Conservation (phyloP, 2,329 filamentous ascomycete genomes). For the Blastomyces emzantsi region DNA sequence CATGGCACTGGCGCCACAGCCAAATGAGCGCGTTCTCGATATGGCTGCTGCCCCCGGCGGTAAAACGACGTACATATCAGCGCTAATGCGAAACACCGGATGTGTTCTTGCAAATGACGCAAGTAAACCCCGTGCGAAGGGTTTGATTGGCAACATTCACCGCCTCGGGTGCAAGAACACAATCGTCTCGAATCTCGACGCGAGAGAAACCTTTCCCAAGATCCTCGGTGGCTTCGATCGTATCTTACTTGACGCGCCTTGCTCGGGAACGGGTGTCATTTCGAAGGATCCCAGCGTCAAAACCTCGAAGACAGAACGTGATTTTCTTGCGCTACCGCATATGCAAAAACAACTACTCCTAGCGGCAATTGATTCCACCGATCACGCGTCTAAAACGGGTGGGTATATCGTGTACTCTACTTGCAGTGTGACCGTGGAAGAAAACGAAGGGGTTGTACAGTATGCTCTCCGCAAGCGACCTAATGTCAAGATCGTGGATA, state of each 20-base stretch:
- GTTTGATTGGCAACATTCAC: slow-evolving; percentile 96
- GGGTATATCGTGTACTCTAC: slow-evolving; percentile 97
- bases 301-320: slow-evolving; percentile 93
- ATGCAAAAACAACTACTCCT: slow-evolving; percentile 90
- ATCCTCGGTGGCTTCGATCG: slow-evolving; percentile 95
- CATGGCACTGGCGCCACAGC: slow-evolving; percentile 92
- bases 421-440: slow-evolving; percentile 87
- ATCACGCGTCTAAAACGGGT: slow-evolving; percentile 83
- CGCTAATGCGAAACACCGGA: slow-evolving; percentile 95
- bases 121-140: slow-evolving; percentile 86
- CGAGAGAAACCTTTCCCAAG: slow-evolving; percentile 75
- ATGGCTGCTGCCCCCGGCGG: slow-evolving; percentile 93
- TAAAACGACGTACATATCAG: slow-evolving; percentile 94
- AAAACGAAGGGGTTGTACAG: slow-evolving; percentile 88
- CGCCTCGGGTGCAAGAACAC: slow-evolving; percentile 88
- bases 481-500: slow-evolving; percentile 88
- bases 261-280: slow-evolving; percentile 94
- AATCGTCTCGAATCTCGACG: slow-evolving; percentile 92
- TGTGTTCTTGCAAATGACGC: slow-evolving; percentile 94
- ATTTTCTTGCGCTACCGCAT: slow-evolving; percentile 89
- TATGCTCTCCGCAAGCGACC: slow-evolving; percentile 87
- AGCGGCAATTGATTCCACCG: slow-evolving; percentile 87
- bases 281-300: slow-evolving; percentile 95
- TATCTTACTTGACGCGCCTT: slow-evolving; percentile 87
- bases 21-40: slow-evolving; percentile 84